Percentiles rank a stretch among this genome's conserved stretches.
These are phyloP conservation scores for Penstemon barbatus DNA, from an alignment of 257 asterid genomes.

Conservation along the genomic window DNA sequence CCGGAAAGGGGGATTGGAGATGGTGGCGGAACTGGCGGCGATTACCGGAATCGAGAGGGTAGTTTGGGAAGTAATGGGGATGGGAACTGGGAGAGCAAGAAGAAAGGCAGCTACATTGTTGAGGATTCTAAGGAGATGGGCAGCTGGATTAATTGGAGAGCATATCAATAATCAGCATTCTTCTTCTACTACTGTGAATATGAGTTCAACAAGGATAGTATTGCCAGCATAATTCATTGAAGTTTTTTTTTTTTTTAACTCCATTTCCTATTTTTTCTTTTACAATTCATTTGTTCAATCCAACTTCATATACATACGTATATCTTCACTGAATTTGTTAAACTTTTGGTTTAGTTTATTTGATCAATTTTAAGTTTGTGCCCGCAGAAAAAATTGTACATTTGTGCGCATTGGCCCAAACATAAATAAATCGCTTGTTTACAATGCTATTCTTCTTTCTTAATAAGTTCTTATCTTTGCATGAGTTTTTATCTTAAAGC, in stretches of 20 bases:
- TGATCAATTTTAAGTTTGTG: conserved; percentile 3
- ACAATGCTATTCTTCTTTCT: neutral
- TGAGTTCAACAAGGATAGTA: conserved; percentile 48
- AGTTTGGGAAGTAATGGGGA: conserved; percentile 83
- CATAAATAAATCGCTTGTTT: neutral
- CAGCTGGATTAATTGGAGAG: conserved; percentile 63
- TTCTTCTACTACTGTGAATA: conserved; percentile 45
- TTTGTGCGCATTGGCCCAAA: neutral
- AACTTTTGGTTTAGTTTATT: neutral
- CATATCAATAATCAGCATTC: conserved; percentile 35
- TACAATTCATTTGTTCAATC: conserved; percentile 19
- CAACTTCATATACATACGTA: conserved; percentile 24
- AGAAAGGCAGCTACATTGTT: conserved; percentile 79
- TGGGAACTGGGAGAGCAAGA: conserved; percentile 71
- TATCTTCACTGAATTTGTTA: conserved; percentile 12
- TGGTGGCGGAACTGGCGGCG: conserved; percentile 66
- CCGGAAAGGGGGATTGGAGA: conserved; percentile 77
- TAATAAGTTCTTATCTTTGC: neutral
- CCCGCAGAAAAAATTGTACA: conserved; percentile 17
- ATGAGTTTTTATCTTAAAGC: neutral
- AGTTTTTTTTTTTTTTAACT: neutral
- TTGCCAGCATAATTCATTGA: conserved; percentile 41
- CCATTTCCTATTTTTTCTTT: neutral
- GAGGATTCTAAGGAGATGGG: conserved; percentile 89
- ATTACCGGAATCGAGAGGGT: conserved; percentile 65